Evolutionary conservation across 129 eudicot species (phyloP).

Genomic region (Tanacetum coccineum): DNA sequence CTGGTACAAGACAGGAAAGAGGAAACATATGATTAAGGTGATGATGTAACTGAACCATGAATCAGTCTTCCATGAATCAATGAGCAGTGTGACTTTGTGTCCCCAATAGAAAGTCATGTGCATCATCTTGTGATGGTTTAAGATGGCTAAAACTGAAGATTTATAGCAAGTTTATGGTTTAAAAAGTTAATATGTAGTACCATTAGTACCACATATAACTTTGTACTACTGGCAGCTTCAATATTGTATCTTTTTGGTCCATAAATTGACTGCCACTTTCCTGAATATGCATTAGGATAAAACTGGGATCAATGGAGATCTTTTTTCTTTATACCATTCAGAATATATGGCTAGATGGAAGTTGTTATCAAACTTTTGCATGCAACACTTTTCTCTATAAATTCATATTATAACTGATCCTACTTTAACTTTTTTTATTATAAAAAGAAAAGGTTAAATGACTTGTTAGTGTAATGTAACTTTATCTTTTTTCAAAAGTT

Average conservation of each 20-base stretch:
- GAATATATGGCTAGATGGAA: not conserved
- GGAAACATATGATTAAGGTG: conserved; percentile 42
- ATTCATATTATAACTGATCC: not conserved
- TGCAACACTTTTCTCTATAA: conserved; percentile 1
- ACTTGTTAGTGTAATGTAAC: conserved; percentile 7
- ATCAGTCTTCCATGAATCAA: conserved; percentile 70
- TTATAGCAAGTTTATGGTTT: not conserved
- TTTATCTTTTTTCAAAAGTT: conserved; percentile 10
- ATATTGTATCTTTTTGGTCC: conserved; percentile 12
- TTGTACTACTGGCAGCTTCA: conserved; percentile 22
- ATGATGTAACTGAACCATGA: conserved; percentile 47
- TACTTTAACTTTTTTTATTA: not conserved
- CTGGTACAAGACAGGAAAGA: conserved; percentile 64
- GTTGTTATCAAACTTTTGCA: not conserved
- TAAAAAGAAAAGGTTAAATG: not conserved
- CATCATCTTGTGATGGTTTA: conserved; percentile 47
- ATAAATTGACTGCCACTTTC: conserved; percentile 25
- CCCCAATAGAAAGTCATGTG: conserved; percentile 99
- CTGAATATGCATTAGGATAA: conserved; percentile 1
- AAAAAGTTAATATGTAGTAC: conserved; percentile 30
- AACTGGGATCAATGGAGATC: conserved; percentile 2
- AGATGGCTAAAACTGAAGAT: conserved; percentile 11
- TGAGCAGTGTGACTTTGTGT: conserved; percentile 43
- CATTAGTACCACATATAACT: conserved; percentile 22
- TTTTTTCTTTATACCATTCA: not conserved